Evolutionary conservation across 2,329 filamentous ascomycete genomes (phyloP), one percentile per base, ranked within the genome.

Genomic region (Aspergillus sojae): DNA sequence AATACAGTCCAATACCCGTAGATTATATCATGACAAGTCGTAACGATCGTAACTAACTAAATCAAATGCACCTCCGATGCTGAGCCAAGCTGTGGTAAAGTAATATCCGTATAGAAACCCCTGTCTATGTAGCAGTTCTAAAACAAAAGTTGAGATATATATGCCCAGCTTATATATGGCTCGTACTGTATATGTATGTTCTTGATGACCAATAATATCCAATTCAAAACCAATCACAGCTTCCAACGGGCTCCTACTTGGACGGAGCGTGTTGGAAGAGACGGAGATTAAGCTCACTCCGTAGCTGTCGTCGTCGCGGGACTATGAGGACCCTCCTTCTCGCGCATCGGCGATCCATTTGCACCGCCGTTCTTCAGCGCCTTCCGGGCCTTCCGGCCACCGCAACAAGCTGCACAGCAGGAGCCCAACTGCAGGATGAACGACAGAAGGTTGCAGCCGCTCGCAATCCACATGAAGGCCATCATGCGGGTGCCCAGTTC

Each of bases 381-480:
- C 62, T 76, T 77, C n/a, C 76, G 71, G 0, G 74, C 74, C 65
- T 75, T 78, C 5, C 74, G 74, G 7, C 77, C 78, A 30, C 79
- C 77, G 57, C 79, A 80, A 62, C 79, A 81, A 26, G 79, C 74
- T 16, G 91, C 96, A 77, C 93, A 97, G 70, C 89, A 91, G 77
- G 94, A 84, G 36, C 89, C 87, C 32, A 90, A 81, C 76, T 96
- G 92, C 23, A 96, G 81, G 36, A 91, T 75, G 71, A 91, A 94
- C 0, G 90, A 89, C 23, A 94, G 72, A 5, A 92, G 79, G 1
- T 87, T 86, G 64, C 89, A 86, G 0, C 83, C 86, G 0, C 88
- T 85, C 0, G 90, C 91, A 32, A 93, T 85, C 94, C 94, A 98
- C 90, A 96, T 94, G 74, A 96, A 96, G 0, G 81, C 90, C 71